Conservation (phyloP, 768 basidiomycete species). For the Scleroderma citrinum region DNA sequence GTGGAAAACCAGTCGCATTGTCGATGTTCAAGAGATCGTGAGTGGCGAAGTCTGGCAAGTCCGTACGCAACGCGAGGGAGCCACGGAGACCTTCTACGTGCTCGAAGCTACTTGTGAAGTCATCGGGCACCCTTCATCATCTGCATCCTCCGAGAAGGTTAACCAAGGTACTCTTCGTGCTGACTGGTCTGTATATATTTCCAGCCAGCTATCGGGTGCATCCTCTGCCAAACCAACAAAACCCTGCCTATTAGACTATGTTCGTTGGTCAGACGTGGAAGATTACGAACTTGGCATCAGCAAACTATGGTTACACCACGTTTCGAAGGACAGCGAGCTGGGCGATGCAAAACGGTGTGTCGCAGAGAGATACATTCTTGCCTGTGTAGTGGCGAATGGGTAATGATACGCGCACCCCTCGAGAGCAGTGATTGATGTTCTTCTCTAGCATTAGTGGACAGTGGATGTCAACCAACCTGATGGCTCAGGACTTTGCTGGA, state of each 20-base stretch:
- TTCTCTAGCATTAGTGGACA: conserved; percentile 55
- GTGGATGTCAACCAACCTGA: conserved; percentile 62
- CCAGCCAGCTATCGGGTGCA: conserved; percentile 10
- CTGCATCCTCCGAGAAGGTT: not conserved
- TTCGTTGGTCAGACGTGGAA: conserved; percentile 66
- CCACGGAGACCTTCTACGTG: conserved; percentile 43
- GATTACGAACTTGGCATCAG: conserved; percentile 68
- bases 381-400: conserved; percentile 73
- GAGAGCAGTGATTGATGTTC: conserved; percentile 1
- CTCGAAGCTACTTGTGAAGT: conserved; percentile 72
- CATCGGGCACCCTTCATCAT: conserved; percentile 38
- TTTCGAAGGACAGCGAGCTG: conserved; percentile 35
- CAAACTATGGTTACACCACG: conserved; percentile 51
- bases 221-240: not conserved
- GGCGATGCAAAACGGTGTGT: conserved; percentile 40
- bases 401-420: conserved; percentile 12
- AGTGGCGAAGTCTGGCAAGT: conserved; percentile 58
- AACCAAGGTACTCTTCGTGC: conserved; percentile 32
- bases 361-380: conserved; percentile 60
- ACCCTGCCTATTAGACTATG: conserved; percentile 22
- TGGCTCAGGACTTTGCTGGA: conserved; percentile 68
- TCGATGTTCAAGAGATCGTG: conserved; percentile 48
- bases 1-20: conserved; percentile 36
- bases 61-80: conserved; percentile 19
- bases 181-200: conserved; percentile 66